A percentile compares a stretch with the other conserved stretches of the same genome.
Conservation (phyloP, 148 eudicot genomes). For the Rhododendron ovatum region DNA sequence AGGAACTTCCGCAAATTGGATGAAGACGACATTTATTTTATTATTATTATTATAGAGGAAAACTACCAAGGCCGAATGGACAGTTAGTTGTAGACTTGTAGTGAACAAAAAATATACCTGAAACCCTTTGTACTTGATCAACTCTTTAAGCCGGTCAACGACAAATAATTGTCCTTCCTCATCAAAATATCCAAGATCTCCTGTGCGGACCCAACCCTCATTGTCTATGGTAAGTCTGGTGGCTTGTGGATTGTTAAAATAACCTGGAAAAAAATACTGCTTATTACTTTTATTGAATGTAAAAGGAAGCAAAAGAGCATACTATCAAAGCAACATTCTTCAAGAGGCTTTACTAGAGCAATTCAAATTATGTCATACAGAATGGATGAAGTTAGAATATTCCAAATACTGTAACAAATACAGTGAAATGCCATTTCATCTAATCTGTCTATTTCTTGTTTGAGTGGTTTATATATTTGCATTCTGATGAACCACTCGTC, state of each 20-base stretch:
- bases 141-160: constrained; percentile 74
- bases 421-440: too few species aligned
- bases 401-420: too few species aligned
- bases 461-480: neutral
- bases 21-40: neutral
- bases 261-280: constrained; percentile 37
- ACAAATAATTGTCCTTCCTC: constrained; percentile 67
- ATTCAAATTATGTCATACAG: too few species aligned
- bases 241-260: constrained; percentile 60
- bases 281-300: neutral
- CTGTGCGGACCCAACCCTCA: constrained; percentile 71
- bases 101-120: constrained; percentile 35
- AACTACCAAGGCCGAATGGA: neutral
- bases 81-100: neutral
- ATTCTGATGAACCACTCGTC: neutral
- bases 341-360: too few species aligned
- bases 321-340: too few species aligned
- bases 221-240: constrained; percentile 59
- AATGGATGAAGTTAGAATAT: too few species aligned
- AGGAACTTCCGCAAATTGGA: neutral
- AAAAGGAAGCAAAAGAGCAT: neutral
- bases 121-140: constrained; percentile 79
- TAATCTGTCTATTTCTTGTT: neutral
- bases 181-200: constrained; percentile 83
- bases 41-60: too few species aligned